Conservation (phyloP, 2,329 filamentous ascomycete genomes). For the Lachnellula cervina region DNA sequence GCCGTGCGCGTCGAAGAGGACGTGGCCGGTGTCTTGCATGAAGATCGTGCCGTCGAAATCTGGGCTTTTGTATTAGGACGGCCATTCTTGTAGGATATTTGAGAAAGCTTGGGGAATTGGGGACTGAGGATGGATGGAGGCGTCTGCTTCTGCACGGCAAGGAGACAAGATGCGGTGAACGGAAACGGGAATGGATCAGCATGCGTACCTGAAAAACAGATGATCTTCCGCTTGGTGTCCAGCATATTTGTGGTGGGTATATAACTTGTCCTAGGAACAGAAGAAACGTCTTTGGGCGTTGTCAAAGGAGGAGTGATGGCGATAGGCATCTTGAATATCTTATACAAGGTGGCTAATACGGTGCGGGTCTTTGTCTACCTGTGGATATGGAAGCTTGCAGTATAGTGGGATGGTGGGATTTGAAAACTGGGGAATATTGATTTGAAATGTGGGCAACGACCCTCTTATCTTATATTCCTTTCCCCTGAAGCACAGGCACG, state of each 20-base stretch:
- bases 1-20: conserved; percentile 62
- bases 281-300: conserved; percentile 27
- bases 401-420: no score
- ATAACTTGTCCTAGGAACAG: conserved; percentile 25
- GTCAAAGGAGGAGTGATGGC: conserved; percentile 33
- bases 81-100: neutral
- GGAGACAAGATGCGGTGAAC: conserved; percentile 3
- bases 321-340: conserved; percentile 33
- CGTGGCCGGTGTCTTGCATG: conserved; percentile 66
- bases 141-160: neutral
- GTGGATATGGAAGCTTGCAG: neutral
- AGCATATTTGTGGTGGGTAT: conserved; percentile 23
- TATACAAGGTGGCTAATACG: neutral
- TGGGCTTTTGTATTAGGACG: conserved; percentile 26
- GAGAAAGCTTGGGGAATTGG: neutral
- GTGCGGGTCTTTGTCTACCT: neutral
- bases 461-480: neutral
- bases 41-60: conserved; percentile 71
- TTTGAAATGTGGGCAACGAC: neutral
- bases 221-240: conserved; percentile 49
- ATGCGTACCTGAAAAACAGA: conserved; percentile 51
- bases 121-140: neutral
- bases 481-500: no score
- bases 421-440: neutral
- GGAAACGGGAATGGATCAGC: neutral